Conservation (phyloP, 257 asterid species). For the Dorcoceras hygrometricum region DNA sequence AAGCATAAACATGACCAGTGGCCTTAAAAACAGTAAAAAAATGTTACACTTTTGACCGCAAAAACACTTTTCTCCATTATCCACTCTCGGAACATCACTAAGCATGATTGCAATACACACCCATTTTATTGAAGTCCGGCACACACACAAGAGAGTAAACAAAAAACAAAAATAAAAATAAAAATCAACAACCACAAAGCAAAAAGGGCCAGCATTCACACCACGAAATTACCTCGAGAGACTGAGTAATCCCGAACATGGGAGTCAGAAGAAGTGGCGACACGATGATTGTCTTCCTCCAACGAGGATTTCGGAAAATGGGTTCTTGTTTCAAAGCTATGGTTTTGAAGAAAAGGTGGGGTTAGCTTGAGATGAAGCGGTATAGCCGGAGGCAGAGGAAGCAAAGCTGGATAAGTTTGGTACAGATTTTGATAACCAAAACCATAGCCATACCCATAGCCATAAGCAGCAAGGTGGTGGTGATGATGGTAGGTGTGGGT, state of each 20-base stretch:
- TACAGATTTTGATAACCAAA: constrained; percentile 47
- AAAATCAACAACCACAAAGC: not conserved
- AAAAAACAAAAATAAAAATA: not conserved
- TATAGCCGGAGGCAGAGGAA: constrained; percentile 66
- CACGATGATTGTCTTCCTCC: constrained; percentile 32
- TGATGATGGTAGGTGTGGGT: constrained; percentile 40
- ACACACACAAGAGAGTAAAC: not conserved
- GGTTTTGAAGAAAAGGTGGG: constrained; percentile 51
- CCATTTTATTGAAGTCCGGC: not conserved
- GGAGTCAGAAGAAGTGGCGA: constrained; percentile 54
- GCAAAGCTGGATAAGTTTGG: constrained; percentile 62
- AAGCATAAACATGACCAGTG: constrained; percentile 11
- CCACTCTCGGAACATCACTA: not conserved
- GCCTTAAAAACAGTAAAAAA: not conserved
- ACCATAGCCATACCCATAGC: constrained; percentile 48
- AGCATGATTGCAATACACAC: not conserved
- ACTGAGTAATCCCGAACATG: constrained; percentile 42
- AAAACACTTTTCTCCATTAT: not conserved
- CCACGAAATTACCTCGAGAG: constrained; percentile 44
- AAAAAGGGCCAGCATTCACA: constrained; percentile 4
- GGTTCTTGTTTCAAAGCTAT: constrained; percentile 49
- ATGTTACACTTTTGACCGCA: not conserved
- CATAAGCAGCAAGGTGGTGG: constrained; percentile 45
- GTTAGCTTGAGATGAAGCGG: constrained; percentile 50
- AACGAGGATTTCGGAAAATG: constrained; percentile 43